These are phyloP conservation scores for Aspergillus eucalypticola DNA, from an alignment of 2,329 filamentous ascomycete species.

Conservation along the genomic window DNA sequence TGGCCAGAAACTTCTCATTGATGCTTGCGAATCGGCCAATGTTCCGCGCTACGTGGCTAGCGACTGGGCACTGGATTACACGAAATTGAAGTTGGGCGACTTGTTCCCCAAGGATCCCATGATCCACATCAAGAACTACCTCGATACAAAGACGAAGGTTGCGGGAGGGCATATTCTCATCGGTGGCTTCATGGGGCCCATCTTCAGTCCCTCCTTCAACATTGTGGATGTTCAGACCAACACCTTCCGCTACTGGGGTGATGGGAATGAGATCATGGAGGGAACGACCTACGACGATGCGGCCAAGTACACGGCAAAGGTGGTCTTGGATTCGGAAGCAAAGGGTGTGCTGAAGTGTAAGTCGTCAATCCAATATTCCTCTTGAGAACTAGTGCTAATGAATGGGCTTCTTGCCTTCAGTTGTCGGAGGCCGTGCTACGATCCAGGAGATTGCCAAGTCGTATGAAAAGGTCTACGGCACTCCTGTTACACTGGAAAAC, in stretches of 20 bases:
- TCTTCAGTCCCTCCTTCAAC: conserved; percentile 30
- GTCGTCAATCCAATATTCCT: neutral
- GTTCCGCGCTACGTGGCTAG: conserved; percentile 45
- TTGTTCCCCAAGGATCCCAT: conserved; percentile 44
- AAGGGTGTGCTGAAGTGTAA: conserved; percentile 24
- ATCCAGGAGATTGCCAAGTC: conserved; percentile 27
- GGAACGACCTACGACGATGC: conserved; percentile 41
- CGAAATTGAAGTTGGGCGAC: conserved; percentile 39
- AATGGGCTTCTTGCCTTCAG: conserved; percentile 18
- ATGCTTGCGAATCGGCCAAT: conserved; percentile 37
- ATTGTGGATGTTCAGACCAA: conserved; percentile 25
- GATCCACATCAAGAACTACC: conserved; percentile 42
- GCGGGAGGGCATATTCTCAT: conserved; percentile 46
- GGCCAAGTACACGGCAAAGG: conserved; percentile 39
- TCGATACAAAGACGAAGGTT: conserved; percentile 39
- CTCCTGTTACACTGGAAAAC: conserved; percentile 22
- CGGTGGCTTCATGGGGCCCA: conserved; percentile 38
- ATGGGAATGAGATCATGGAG: conserved; percentile 41
- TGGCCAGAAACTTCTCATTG: conserved; percentile 46
- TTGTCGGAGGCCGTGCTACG: conserved; percentile 36
- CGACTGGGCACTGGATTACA: conserved; percentile 46
- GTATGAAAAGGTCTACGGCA: conserved; percentile 29
- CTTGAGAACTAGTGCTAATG: too few species aligned
- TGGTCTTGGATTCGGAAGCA: conserved; percentile 27
- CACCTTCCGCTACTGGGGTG: conserved; percentile 38